Evolutionary conservation across 768 basidiomycete species (phyloP).

Genomic region (Boletellus emodensis): DNA sequence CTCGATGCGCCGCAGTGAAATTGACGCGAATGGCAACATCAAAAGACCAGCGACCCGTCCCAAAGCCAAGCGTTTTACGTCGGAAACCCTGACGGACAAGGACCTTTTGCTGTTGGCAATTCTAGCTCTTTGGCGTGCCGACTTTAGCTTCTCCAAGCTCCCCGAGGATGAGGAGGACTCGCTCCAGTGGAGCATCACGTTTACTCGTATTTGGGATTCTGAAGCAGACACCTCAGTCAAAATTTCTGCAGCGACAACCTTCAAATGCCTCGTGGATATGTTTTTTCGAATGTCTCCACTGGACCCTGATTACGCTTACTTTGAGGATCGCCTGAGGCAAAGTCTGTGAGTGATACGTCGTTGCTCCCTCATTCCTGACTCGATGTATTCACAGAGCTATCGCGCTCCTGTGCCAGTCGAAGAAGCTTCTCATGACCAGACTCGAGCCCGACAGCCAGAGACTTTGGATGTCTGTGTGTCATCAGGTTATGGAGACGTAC

Average conservation of each 20-base stretch:
- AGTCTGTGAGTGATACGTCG: conserved; percentile 40
- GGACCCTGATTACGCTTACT: conserved; percentile 35
- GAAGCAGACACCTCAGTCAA: conserved; percentile 64
- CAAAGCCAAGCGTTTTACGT: conserved; percentile 52
- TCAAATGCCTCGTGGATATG: conserved; percentile 42
- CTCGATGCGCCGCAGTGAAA: conserved; percentile 54
- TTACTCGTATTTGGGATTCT: conserved; percentile 56
- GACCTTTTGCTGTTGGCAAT: conserved; percentile 69
- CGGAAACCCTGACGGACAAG: conserved; percentile 60
- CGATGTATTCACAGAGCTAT: conserved; percentile 13
- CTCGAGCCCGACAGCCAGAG: conserved; percentile 59
- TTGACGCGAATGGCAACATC: conserved; percentile 52
- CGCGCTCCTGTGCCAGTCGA: conserved; percentile 44
- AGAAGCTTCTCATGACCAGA: conserved; percentile 57
- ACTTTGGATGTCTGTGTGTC: conserved; percentile 63
- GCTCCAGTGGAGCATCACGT: conserved; percentile 44
- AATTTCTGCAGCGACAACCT: conserved; percentile 51
- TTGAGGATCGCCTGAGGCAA: conserved; percentile 43
- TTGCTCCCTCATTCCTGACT: neutral
- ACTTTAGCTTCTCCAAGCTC: conserved; percentile 51
- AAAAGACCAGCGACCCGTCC: conserved; percentile 56
- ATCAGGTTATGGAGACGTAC: conserved; percentile 57
- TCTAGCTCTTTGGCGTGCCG: conserved; percentile 64
- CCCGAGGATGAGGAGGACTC: conserved; percentile 40
- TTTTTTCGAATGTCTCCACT: conserved; percentile 41